phyloP scores from a whole-genome alignment of 148 eudicot genomes.

The Chenopodium album region DNA sequence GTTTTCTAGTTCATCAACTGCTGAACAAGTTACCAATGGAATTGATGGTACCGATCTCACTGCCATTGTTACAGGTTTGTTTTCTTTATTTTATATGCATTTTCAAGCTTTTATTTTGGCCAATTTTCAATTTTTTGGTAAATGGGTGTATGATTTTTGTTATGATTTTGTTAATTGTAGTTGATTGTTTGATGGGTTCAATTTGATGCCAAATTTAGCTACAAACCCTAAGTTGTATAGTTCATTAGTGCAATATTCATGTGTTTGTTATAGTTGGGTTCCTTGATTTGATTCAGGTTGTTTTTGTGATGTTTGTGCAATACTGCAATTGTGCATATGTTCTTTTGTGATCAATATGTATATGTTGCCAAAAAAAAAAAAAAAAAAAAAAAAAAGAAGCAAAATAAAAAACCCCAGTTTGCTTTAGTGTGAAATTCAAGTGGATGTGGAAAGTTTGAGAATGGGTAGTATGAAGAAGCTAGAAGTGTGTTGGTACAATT shows the following conservation, averaged over 20 bases:
- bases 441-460: not conserved
- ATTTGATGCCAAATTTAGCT: not conserved
- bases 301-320: not conserved
- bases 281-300: not conserved
- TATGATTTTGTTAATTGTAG: not conserved
- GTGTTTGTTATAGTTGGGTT: not conserved
- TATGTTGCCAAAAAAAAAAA: not conserved
- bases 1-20: constrained; percentile 46
- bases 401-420: no score
- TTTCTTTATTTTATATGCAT: not conserved
- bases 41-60: constrained; percentile 59
- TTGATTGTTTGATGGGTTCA: not conserved
- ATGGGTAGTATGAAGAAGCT: not conserved
- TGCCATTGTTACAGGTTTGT: constrained; percentile 59
- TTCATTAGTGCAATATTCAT: not conserved
- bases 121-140: not conserved
- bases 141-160: not conserved
- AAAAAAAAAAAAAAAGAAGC: no score
- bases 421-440: not conserved
- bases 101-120: no score
- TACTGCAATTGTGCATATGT: not conserved
- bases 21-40: constrained; percentile 58
- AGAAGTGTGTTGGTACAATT: no score
- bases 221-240: not conserved
- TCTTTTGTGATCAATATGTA: not conserved